Conservation (phyloP, 192 early-diverging fungal species). For the Podila horticola region DNA sequence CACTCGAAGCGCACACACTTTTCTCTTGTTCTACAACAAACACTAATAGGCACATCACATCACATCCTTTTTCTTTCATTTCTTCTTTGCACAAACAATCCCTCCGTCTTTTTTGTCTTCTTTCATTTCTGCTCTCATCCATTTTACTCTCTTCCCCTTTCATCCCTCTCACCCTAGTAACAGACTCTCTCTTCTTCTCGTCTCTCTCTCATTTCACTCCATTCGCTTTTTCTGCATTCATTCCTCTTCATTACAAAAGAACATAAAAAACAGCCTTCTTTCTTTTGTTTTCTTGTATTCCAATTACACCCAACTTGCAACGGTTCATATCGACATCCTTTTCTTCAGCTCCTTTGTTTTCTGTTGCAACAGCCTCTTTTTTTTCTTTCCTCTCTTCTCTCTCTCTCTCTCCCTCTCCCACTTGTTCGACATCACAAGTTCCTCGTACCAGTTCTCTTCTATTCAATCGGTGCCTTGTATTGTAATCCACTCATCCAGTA, state of each 20-base stretch:
- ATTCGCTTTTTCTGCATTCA: neutral
- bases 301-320: conserved; percentile 4
- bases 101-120: neutral
- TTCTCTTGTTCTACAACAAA: neutral
- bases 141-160: neutral
- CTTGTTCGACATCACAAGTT: neutral
- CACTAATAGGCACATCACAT: neutral
- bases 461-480: no score
- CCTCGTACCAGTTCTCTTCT: neutral
- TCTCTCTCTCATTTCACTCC: no score
- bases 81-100: neutral
- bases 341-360: neutral
- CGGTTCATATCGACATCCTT: conserved; percentile 47
- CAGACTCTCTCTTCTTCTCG: no score
- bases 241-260: conserved; percentile 1
- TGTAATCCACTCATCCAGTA: neutral
- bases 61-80: neutral
- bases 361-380: neutral
- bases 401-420: neutral
- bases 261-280: conserved; percentile 14
- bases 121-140: neutral
- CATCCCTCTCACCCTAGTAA: no score
- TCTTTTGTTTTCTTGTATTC: neutral
- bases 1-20: neutral
- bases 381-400: neutral